Evolutionary conservation across 2,329 filamentous ascomycete genomes (phyloP).

Genomic region (Talaromyces sp.): DNA sequence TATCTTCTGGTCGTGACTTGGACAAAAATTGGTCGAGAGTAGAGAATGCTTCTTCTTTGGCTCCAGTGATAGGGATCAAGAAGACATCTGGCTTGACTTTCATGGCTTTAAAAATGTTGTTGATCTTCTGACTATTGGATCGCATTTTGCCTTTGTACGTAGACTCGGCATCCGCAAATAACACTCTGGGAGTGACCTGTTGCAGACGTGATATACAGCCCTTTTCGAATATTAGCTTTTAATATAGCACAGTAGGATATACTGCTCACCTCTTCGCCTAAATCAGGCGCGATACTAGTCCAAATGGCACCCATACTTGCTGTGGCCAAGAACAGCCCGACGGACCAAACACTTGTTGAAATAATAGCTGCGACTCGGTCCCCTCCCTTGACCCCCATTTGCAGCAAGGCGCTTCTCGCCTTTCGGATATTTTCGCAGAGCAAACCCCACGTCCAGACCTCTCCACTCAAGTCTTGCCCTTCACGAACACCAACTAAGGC

Average conservation of each 20-base stretch:
- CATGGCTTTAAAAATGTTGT: slow-evolving; percentile 34
- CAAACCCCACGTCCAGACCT: slow-evolving; percentile 44
- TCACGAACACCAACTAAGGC: slow-evolving; percentile 48
- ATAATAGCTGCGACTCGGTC: slow-evolving; percentile 38
- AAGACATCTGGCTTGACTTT: slow-evolving; percentile 23
- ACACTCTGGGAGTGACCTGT: slow-evolving; percentile 44
- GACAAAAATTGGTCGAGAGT: slow-evolving; percentile 25
- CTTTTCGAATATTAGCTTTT: slow-evolving; percentile 4
- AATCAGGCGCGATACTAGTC: slow-evolving; percentile 49
- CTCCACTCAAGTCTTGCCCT: slow-evolving; percentile 38
- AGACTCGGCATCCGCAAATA: slow-evolving; percentile 46
- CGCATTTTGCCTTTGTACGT: slow-evolving; percentile 44
- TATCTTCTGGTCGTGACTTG: slow-evolving; percentile 21
- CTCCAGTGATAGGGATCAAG: slow-evolving; percentile 21
- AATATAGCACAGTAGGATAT: neutral
- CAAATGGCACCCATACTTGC: slow-evolving; percentile 49
- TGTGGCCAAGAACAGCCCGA: slow-evolving; percentile 46
- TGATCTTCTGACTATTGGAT: slow-evolving; percentile 35
- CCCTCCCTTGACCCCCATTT: slow-evolving; percentile 38
- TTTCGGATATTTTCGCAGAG: slow-evolving; percentile 41
- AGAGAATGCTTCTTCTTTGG: slow-evolving; percentile 23
- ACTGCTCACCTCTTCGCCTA: slow-evolving; percentile 37
- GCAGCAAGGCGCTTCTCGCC: slow-evolving; percentile 41
- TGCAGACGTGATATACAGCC: slow-evolving; percentile 40
- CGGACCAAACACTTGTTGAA: slow-evolving; percentile 46